Evolutionary conservation across 2,329 filamentous ascomycete species (phyloP), one percentile per base, ranked within the genome.

Genomic region (Trichoderma arundinaceum): DNA sequence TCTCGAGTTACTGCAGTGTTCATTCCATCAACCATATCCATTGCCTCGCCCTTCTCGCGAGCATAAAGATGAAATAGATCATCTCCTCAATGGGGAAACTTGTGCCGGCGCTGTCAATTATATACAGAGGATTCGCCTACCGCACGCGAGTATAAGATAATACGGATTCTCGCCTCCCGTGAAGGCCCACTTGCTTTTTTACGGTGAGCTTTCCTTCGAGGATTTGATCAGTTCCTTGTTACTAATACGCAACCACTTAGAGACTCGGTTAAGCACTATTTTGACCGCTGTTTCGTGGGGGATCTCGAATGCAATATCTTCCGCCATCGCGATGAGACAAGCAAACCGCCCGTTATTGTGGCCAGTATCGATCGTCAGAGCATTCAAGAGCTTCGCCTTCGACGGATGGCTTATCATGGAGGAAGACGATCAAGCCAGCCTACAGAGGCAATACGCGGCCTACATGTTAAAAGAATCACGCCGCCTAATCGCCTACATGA

Each of bases 1-100:
- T 44, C 7, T 57, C 15, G 53, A 57, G 53, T 15, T 57, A 39
- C 32, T 57, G 9, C 53, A 57, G 3, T 57, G 53, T 9, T 43
- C 38, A 1, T 57, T 57, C 9, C 19, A 57, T 2, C 19, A 43
- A 28, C 22, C 22, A n/a, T 28, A 22, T 1, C 38, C 1, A 28
- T 12, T 35, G 0, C 19, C 52, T n/a, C 2, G 17, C 0, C 52
- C 22, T 43, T 22, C 19, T 41, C 35, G 41, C 38, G 33, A 39
- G 17, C 33, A 39, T n/a, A 7, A 35, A 7, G 51, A 53, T 17
- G 17, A 53, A 39, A 6, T 53, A 13, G 32, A 39, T 32, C 1
- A 12, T 13, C 12, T 39, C 51, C 17, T 53, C 44, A 22, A 22
- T 17, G 7, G 5, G 9, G 9, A 10, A 28, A 48, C 8, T 41